Base-by-base conservation (phyloP, 768 basidiomycete species). In the Suillus fuscotomentosus region DNA sequence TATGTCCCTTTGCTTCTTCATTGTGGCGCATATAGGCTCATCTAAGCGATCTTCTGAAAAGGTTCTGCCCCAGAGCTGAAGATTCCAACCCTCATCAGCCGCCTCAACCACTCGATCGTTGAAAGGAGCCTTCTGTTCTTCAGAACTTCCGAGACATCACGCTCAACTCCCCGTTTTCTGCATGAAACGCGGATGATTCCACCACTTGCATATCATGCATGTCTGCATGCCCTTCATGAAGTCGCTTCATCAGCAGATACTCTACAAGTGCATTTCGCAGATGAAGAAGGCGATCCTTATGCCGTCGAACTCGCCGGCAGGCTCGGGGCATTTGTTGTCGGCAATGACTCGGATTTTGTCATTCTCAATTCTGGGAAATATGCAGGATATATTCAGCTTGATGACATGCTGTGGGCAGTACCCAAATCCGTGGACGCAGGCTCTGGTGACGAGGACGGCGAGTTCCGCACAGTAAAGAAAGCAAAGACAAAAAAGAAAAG, bases 311-410 rank as follows among this genome's bases (percentile, higher is more conserved):
- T 95, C 9, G 93, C 93, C 11, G 92, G 86, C 15, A 82, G 84
- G 56, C 75, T 93, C 13, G 81, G 83, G 10, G 93, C 85, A 41
- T 94, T 89, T 68, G 91, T 95, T 54, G 81, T 87, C 0, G 91
- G 89, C 27, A 87, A 82, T 65, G 93, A 95, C 78, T 94, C 92
- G 3, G 93, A 95, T 73, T 95, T 90, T 67, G 86, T 91, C 57
- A 82, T 95, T 61, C 77, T 93, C 60, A 91, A 91, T 69, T 79
- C 87, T 14, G 89, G 89, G 41, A 89, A 86, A 11, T 94, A 94
- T 73, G 80, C 78, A 59, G 93, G 93, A 22, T 95, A 90, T 69
- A 86, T 94, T 51, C 87, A 91, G 0, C 73, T 94, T 63, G 83
- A 88, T 65, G 88, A 91, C 65, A 87, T 94, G 86, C 76, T 86